Base-by-base conservation (phyloP, 2,329 filamentous ascomycete species). In the Pseudogymnoascus sp. region DNA sequence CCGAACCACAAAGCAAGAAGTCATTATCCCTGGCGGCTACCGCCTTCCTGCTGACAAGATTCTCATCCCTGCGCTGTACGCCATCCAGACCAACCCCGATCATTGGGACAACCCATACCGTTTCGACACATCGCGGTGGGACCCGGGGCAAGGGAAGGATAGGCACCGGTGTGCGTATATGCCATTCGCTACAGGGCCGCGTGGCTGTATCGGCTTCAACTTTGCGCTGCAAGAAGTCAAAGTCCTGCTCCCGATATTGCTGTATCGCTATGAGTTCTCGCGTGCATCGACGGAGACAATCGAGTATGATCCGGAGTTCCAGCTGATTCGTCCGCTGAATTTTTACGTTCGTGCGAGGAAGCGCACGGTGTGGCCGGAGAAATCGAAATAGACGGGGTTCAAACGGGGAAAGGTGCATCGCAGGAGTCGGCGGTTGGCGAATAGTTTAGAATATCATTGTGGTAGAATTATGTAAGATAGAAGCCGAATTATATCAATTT, bases 21-120 rank as follows among this genome's bases (percentile, higher is more conserved):
- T 76, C 2, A 73, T 80, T 30, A 67, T 80, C 0, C 78, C 78
- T 0, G 77, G 76, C 0, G 78, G 77, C 0, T 80, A 79, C 67
- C 70, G 72, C 25, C 65, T 79, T 0, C 75, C 76, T 2, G 69
- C 72, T 50, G 74, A 73, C 69, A 58, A 61, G 5, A 60, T 67
- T 9, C 64, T 70, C 50, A 65, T 69, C n/a, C 41, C 61, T 11
- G 63, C 58, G 3, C 61, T 68, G 11, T 63, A 68, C 18, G 57
- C 62, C 20, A 65, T 69, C 39, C 67, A 70, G 20, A 65, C 65
- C 20, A 66, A 66, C 33, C 63, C 63, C n/a, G 61, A 65, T 28
- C 18, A 67, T 12, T 68, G 66, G 67, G 47, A 62, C 4, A 50
- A 66, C 28, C 65, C 64, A 7, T 43, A 60, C 8, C 41, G 60